Evolutionary conservation across 2,329 filamentous ascomycete species (phyloP).

Genomic region (Fonsecaea nubica): DNA sequence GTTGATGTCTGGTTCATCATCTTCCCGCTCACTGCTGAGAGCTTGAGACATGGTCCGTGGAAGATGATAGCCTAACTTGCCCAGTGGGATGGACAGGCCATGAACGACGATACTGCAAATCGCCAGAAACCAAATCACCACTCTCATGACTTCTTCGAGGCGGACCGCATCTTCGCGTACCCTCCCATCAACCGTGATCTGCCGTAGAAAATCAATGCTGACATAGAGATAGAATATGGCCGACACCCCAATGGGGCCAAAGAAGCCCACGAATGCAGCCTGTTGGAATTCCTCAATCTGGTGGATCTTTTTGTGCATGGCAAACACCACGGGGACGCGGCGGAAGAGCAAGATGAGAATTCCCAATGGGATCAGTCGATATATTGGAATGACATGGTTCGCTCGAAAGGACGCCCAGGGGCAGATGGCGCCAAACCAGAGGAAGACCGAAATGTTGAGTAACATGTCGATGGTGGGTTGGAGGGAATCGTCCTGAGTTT

Average conservation of each 20-base stretch:
- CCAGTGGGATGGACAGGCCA: constrained; percentile 79
- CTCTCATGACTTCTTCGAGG: constrained; percentile 69
- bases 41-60: constrained; percentile 54
- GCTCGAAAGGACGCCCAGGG: constrained; percentile 76
- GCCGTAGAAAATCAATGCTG: constrained; percentile 73
- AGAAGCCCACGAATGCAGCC: constrained; percentile 87
- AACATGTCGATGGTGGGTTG: constrained; percentile 95
- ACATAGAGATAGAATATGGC: constrained; percentile 91
- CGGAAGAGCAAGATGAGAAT: constrained; percentile 78
- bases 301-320: constrained; percentile 74
- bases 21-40: constrained; percentile 49
- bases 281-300: constrained; percentile 78
- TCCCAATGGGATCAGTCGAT: constrained; percentile 74
- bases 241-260: constrained; percentile 88
- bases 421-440: constrained; percentile 87
- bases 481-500: constrained; percentile 88
- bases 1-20: constrained; percentile 23
- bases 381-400: constrained; percentile 74
- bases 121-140: constrained; percentile 85
- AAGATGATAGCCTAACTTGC: constrained; percentile 56
- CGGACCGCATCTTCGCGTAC: constrained; percentile 69
- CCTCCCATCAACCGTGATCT: constrained; percentile 63
- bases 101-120: constrained; percentile 77
- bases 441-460: constrained; percentile 84
- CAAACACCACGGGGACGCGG: constrained; percentile 76